Evolutionary conservation across 176 grass and related monocot species (phyloP).

Genomic region (Dendrocalamus sinicus): DNA sequence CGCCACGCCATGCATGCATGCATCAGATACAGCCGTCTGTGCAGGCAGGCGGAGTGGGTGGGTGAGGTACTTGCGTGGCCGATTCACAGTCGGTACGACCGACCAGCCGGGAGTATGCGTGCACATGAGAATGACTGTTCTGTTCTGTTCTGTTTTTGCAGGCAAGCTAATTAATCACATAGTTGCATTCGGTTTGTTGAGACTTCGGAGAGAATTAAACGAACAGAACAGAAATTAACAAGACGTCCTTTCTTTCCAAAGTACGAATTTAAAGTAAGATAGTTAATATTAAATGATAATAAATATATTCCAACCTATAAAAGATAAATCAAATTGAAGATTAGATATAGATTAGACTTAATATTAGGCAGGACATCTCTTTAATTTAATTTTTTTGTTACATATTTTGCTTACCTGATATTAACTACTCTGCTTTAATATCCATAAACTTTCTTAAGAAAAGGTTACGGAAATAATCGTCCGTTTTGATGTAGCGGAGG

Average conservation of each 20-base stretch:
- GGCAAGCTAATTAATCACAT: background rate
- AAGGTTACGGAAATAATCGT: background rate
- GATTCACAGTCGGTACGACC: background rate
- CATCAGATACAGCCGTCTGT: background rate
- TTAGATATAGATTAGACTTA: too few relatives aligned
- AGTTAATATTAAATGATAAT: too few relatives aligned
- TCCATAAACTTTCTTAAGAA: too few relatives aligned
- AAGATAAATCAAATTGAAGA: too few relatives aligned
- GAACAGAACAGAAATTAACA: too few relatives aligned
- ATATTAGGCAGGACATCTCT: too few relatives aligned
- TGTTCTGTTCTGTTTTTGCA: background rate
- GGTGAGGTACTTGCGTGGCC: background rate
- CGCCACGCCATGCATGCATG: background rate
- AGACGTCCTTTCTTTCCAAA: background rate
- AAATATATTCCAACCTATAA: too few relatives aligned
- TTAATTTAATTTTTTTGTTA: too few relatives aligned
- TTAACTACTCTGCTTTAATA: too few relatives aligned
- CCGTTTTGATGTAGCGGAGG: background rate
- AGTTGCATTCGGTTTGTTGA: background rate
- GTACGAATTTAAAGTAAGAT: too few relatives aligned
- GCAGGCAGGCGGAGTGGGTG: background rate
- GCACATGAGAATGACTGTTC: background rate
- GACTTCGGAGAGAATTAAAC: background rate
- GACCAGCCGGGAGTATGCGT: background rate
- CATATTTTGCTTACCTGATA: too few relatives aligned